A percentile compares a stretch with the other conserved stretches of the same genome.
phyloP scores from a whole-genome alignment of 2,329 filamentous ascomycete genomes.

The Chaetomiaceae sp. region DNA sequence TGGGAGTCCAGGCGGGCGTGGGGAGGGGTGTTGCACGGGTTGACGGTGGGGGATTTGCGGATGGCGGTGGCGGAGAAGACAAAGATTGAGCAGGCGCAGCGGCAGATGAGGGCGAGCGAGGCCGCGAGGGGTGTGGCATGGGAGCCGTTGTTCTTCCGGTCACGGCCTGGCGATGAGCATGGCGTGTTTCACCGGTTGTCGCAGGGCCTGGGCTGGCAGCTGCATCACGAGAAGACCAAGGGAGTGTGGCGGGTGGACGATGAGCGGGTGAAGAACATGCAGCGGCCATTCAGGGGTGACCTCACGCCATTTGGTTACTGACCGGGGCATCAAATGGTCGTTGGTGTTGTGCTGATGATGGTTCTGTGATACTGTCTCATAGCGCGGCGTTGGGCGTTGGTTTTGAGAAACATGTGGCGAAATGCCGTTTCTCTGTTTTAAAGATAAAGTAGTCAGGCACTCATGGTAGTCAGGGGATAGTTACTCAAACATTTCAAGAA shows the following conservation, averaged over 20 bases:
- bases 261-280: constrained; percentile 19
- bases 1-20: constrained; percentile 79
- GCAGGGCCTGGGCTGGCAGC: constrained; percentile 29
- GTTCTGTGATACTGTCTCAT: not conserved
- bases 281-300: constrained; percentile 33
- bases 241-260: constrained; percentile 38
- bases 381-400: constrained; percentile 23
- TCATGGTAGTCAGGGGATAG: too few relatives aligned
- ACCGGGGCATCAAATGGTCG: not conserved
- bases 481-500: too few relatives aligned
- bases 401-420: not conserved
- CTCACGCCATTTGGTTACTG: constrained; percentile 33
- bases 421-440: too few relatives aligned
- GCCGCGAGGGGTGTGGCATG: constrained; percentile 43
- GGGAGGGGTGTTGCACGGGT: constrained; percentile 69
- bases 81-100: constrained; percentile 76
- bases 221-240: constrained; percentile 35
- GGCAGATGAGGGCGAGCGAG: constrained; percentile 67
- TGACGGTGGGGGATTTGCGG: constrained; percentile 71
- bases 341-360: not conserved
- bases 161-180: constrained; percentile 29
- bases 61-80: constrained; percentile 66
- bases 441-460: too few relatives aligned
- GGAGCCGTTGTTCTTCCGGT: constrained; percentile 39
- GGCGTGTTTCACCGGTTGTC: constrained; percentile 32